Evolutionary conservation across 2,329 filamentous ascomycete species (phyloP).

Genomic region (Apiospora aurea): DNA sequence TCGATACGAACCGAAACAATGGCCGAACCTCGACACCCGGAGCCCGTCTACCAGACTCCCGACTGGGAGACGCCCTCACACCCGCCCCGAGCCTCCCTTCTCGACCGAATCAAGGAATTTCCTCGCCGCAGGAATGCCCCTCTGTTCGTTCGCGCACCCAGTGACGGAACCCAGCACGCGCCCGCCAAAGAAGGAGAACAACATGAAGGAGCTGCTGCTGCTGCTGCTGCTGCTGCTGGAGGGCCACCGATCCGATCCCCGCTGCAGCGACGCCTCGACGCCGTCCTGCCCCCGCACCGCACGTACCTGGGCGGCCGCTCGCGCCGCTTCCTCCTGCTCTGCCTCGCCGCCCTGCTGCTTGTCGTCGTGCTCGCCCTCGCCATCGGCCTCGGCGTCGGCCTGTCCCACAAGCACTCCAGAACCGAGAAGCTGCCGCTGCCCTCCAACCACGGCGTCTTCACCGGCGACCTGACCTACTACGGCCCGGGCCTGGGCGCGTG

Average conservation of each 20-base stretch:
- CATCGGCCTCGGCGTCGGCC: conserved; percentile 38
- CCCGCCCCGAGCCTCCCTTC: conserved; percentile 25
- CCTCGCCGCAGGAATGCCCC: neutral
- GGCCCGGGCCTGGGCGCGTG: conserved; percentile 72
- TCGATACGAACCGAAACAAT: neutral
- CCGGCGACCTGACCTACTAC: conserved; percentile 76
- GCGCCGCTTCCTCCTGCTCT: conserved; percentile 36
- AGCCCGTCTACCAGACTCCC: conserved; percentile 32
- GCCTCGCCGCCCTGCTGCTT: conserved; percentile 32
- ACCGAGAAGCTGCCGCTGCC: conserved; percentile 34
- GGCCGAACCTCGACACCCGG: conserved; percentile 1
- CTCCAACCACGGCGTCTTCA: conserved; percentile 45
- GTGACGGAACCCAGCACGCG: neutral
- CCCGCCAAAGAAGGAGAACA: neutral
- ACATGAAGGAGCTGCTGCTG: neutral
- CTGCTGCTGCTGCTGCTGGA: neutral
- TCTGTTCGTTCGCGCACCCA: neutral
- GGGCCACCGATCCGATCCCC: conserved; percentile 21
- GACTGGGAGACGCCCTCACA: conserved; percentile 29
- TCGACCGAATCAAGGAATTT: conserved; percentile 11
- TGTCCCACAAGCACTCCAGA: conserved; percentile 29
- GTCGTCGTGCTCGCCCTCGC: conserved; percentile 34
- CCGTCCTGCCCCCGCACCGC: conserved; percentile 35
- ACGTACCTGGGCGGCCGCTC: conserved; percentile 36
- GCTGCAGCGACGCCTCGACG: conserved; percentile 33